These are phyloP conservation scores for Botrytis medusae DNA, from an alignment of 2,329 filamentous ascomycete genomes.

Conservation along the genomic window DNA sequence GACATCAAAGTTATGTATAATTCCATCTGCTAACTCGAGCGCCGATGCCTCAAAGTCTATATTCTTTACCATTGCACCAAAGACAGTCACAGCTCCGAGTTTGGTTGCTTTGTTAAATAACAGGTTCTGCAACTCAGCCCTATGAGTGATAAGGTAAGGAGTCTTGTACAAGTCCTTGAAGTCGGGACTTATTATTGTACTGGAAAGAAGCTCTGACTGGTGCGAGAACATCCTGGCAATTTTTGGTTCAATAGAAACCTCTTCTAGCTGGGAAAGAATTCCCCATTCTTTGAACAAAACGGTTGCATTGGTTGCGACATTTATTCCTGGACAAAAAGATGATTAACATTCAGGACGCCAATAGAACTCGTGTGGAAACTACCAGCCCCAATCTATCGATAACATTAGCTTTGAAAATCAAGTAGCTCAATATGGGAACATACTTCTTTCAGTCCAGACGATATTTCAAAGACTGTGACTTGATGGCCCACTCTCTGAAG, in stretches of 20 bases:
- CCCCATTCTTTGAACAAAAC: neutral
- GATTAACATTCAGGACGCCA: neutral
- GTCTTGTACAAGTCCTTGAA: neutral
- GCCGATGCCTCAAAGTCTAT: neutral
- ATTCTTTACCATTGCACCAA: neutral
- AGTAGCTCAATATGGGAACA: neutral
- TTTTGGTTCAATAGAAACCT: neutral
- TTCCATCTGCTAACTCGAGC: neutral
- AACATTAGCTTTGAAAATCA: neutral
- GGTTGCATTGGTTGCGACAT: neutral
- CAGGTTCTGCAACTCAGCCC: neutral
- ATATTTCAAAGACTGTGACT: neutral
- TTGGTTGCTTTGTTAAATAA: neutral
- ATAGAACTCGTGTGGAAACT: neutral
- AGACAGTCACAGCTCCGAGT: neutral
- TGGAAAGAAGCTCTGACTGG: conserved; percentile 1
- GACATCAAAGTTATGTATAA: neutral
- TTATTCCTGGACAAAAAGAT: neutral
- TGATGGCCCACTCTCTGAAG: neutral
- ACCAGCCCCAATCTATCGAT: neutral
- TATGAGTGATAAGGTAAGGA: neutral
- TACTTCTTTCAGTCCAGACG: neutral
- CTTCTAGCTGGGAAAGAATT: neutral
- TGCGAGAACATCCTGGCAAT: neutral
- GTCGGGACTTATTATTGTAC: neutral